These are phyloP conservation scores for Bacterosira constricta DNA, from an alignment of 108 stramenopile species.

Conservation along the genomic window DNA sequence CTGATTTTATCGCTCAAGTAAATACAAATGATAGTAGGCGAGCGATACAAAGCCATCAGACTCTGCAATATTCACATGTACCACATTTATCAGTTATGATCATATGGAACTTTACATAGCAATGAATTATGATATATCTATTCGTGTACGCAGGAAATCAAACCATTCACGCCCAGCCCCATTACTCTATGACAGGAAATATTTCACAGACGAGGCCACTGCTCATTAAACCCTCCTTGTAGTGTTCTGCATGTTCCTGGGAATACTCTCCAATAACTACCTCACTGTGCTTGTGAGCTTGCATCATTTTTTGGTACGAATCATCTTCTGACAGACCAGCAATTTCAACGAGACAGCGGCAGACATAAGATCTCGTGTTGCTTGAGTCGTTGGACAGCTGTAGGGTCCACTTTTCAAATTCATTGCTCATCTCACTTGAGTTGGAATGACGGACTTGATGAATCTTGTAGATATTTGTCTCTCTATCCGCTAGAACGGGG, in stretches of 20 bases:
- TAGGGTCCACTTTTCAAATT: slow-evolving; percentile 8
- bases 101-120: too few species aligned
- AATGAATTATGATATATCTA: too few species aligned
- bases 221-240: slow-evolving; percentile 7
- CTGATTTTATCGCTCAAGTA: too few species aligned
- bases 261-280: slow-evolving; percentile 11
- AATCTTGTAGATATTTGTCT: not conserved
- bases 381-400: slow-evolving; percentile 7
- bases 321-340: slow-evolving; percentile 6
- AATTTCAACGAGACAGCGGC: slow-evolving; percentile 2
- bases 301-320: slow-evolving; percentile 9
- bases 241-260: slow-evolving; percentile 7
- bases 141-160: too few species aligned
- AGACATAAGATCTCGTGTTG: slow-evolving; percentile 3
- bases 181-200: not conserved
- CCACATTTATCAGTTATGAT: too few species aligned
- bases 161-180: too few species aligned
- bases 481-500: not conserved
- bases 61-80: too few species aligned
- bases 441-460: not conserved
- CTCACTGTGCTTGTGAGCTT: not conserved
- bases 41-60: too few species aligned
- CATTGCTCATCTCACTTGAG: not conserved
- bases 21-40: too few species aligned
- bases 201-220: slow-evolving; percentile 15